Evolutionary conservation across 2,329 filamentous ascomycete species (phyloP).

Genomic region (Geosmithia flava): DNA sequence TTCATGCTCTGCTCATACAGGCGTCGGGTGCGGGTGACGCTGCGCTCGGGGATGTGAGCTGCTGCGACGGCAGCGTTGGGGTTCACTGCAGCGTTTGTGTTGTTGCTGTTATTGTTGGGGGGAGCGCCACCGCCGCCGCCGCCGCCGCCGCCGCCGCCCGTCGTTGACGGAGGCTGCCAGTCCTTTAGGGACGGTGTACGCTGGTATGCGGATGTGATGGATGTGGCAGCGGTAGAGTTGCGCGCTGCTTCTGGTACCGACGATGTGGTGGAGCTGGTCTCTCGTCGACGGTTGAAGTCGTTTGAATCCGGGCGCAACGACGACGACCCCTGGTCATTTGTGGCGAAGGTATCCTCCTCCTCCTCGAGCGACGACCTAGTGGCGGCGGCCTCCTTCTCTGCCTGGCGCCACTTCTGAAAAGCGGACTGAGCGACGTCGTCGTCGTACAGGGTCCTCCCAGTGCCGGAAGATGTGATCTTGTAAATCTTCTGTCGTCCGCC

Average conservation of each 20-base stretch:
- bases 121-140: too few species aligned
- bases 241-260: constrained; percentile 54
- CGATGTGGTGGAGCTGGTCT: constrained; percentile 78
- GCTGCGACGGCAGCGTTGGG: constrained; percentile 16
- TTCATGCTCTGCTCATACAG: constrained; percentile 76
- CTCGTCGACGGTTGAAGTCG: constrained; percentile 62
- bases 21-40: constrained; percentile 56
- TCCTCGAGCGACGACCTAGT: background rate
- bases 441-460: constrained; percentile 66
- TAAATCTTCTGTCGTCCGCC: constrained; percentile 94
- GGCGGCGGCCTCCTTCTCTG: constrained; percentile 35
- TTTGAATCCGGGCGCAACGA: constrained; percentile 4
- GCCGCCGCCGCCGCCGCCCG: constrained; percentile 9
- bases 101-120: background rate
- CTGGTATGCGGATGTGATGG: constrained; percentile 58
- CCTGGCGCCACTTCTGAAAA: constrained; percentile 64
- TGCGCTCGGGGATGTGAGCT: constrained; percentile 43
- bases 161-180: constrained; percentile 25
- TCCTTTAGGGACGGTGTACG: constrained; percentile 39
- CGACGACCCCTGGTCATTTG: constrained; percentile 24
- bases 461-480: constrained; percentile 52
- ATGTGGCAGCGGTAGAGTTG: constrained; percentile 80
- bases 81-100: background rate
- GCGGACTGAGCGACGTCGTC: constrained; percentile 74
- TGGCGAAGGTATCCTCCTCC: constrained; percentile 22